Conservation (phyloP, 2,329 filamentous ascomycete genomes). For the Amauroascus verrucosus region DNA sequence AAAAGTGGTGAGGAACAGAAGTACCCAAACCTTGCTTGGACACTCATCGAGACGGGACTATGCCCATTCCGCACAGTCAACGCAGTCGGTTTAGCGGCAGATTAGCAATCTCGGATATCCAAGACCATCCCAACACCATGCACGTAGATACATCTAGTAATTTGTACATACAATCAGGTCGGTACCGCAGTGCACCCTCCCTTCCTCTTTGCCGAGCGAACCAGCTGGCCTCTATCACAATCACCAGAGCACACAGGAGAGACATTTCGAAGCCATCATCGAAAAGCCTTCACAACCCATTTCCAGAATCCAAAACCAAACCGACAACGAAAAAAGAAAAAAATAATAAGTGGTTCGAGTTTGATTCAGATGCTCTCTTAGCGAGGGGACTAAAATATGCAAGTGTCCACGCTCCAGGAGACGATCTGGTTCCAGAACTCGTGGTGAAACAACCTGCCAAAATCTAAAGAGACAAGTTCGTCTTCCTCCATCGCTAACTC, state of each 20-base stretch:
- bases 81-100: no score
- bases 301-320: neutral
- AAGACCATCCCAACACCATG: neutral
- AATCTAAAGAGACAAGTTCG: neutral
- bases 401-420: neutral
- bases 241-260: neutral
- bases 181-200: no score
- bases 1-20: neutral
- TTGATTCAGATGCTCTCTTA: neutral
- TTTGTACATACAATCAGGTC: no score
- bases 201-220: no score
- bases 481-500: no score
- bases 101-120: neutral
- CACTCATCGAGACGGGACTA: no score
- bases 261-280: conserved; percentile 7
- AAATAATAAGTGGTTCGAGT: neutral
- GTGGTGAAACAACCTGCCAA: neutral
- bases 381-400: neutral
- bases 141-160: no score
- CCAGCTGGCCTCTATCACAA: neutral
- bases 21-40: no score
- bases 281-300: neutral
- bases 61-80: neutral
- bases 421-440: neutral
- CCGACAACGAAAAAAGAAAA: neutral